These are phyloP conservation scores for Spirogloea muscicola DNA, from an alignment of 139 green algal species.

Conservation along the genomic window DNA sequence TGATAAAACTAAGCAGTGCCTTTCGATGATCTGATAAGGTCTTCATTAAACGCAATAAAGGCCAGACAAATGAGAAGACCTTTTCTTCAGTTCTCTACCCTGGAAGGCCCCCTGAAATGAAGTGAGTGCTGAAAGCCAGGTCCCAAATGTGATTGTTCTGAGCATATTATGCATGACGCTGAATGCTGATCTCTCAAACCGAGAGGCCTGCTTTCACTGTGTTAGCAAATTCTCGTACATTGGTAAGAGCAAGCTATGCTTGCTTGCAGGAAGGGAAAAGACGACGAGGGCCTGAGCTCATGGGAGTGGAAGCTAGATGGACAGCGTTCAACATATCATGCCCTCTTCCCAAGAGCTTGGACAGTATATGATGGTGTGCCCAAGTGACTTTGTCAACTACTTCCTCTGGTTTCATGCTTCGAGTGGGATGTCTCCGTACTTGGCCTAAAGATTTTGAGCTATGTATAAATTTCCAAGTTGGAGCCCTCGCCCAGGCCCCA, in stretches of 20 bases:
- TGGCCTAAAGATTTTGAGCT: no score
- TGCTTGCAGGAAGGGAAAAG: constrained; percentile 22
- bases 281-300: constrained; percentile 14
- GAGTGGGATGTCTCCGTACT: background rate
- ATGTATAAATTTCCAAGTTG: no score
- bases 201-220: no score
- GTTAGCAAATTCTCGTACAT: constrained; percentile 12
- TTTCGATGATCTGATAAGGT: no score
- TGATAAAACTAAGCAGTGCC: no score
- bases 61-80: constrained; percentile 1
- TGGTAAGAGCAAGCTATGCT: no score
- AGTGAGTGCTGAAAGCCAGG: background rate
- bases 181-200: background rate
- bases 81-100: constrained; percentile 36
- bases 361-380: constrained; percentile 45
- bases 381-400: background rate
- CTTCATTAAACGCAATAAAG: constrained; percentile 5
- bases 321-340: constrained; percentile 27
- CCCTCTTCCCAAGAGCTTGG: constrained; percentile 45
- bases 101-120: constrained; percentile 11
- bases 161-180: background rate
- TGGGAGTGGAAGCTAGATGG: constrained; percentile 42
- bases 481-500: no score
- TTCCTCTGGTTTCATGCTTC: background rate
- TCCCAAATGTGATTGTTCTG: background rate